These are phyloP conservation scores for Ceratocystis ficicola DNA, from an alignment of 2,329 filamentous ascomycete genomes.

Conservation along the genomic window DNA sequence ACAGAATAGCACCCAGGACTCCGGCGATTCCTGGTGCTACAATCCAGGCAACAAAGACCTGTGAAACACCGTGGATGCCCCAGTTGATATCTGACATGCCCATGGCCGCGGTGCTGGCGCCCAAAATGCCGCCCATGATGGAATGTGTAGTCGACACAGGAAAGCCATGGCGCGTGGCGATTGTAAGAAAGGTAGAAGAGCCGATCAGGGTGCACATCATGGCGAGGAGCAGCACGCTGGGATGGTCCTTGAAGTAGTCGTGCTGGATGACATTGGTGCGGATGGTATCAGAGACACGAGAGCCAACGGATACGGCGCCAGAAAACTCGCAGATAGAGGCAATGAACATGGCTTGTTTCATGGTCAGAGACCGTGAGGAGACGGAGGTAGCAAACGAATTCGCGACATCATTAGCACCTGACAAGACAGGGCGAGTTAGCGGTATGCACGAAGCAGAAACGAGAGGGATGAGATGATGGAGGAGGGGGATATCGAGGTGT, in stretches of 20 bases:
- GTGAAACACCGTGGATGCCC: conserved; percentile 31
- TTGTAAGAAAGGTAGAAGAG: conserved; percentile 40
- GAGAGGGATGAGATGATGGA: background rate
- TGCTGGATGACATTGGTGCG: conserved; percentile 37
- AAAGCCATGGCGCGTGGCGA: conserved; percentile 40
- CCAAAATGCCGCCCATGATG: conserved; percentile 35
- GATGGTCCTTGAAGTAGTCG: conserved; percentile 33
- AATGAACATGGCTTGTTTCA: conserved; percentile 36
- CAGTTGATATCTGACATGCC: conserved; percentile 31
- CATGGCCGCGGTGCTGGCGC: conserved; percentile 30
- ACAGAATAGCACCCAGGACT: conserved; percentile 28
- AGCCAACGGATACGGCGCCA: conserved; percentile 33
- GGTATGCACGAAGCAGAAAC: too few relatives aligned
- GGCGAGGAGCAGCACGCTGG: conserved; percentile 39
- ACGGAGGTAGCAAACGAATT: conserved; percentile 39
- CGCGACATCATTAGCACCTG: conserved; percentile 40
- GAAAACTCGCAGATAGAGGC: conserved; percentile 36
- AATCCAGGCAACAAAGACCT: conserved; percentile 33
- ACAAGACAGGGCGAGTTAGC: background rate
- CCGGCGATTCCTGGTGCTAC: conserved; percentile 30
- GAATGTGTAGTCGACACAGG: conserved; percentile 45
- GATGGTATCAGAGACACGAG: conserved; percentile 35
- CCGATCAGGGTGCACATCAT: conserved; percentile 44
- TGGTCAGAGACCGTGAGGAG: conserved; percentile 36
- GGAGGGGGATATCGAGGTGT: background rate